Base-by-base conservation (phyloP, 1,284 basidiomycete genomes). In the Ceratobasidium sp. region DNA sequence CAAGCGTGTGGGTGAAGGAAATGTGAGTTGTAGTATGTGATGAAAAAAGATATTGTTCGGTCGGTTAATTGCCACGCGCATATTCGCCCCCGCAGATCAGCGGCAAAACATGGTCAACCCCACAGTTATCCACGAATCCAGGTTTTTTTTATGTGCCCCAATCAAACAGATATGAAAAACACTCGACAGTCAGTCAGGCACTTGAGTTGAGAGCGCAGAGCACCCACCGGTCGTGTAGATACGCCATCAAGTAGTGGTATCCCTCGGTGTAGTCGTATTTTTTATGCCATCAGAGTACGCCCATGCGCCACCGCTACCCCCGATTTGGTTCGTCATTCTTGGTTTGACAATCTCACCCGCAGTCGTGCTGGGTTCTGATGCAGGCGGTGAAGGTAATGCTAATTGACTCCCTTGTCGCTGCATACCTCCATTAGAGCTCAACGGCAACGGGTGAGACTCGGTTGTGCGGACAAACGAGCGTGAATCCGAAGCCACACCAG, bases 171-270 rank as follows among this genome's bases (percentile, higher is more conserved):
- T n/a, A 57, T 34, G 18, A 57, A 53, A 32, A n/a, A 28, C 53
- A 36, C 34, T 21, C 8, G 4, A 57, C 28, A 36, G 53, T 57
- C 53, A 57, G 53, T 57, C 4, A 57, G 30, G 53, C 26, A 21
- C 28, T 50, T 23, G 28, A 70, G 18, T 28, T 12, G 21, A 28
- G 60, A 9, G 5, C n/a, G 46, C 26, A 32, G 34, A 60, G 34
- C 43, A 76, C 81, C 59, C 61, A 95, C 92, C 93, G 88, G 77
- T 86, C 87, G 58, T 91, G 91, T 67, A 97, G 84, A 80, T 94
- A 92, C 81, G 94, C 92, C 92, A 97, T 97, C 77, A 97, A 84
- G 79, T 92, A 92, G 80, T 97, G 96, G 80, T 97, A 97, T 23
- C 94, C 93, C 81, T 96, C 91, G 16, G 93, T 96, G 78, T 97